phyloP scores from a whole-genome alignment of 441 rosid species.

The Biscutella laevigata region DNA sequence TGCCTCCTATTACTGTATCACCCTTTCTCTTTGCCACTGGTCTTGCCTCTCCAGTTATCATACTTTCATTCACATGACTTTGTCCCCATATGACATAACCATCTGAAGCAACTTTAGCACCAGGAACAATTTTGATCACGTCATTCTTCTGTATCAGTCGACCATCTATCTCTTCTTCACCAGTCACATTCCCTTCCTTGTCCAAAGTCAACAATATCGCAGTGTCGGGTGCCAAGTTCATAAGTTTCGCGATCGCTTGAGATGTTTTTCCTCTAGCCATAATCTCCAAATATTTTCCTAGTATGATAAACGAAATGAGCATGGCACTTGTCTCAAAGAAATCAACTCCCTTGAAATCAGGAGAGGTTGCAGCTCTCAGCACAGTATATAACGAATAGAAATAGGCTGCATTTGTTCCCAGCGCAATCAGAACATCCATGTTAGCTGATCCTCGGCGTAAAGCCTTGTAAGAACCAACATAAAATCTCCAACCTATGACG shows the following conservation, averaged over 20 bases:
- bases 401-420: constrained; percentile 95
- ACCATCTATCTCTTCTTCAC: constrained; percentile 74
- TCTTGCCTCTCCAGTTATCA: constrained; percentile 91
- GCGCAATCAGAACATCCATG: constrained; percentile 83
- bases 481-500: constrained; percentile 70
- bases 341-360: constrained; percentile 55
- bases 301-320: constrained; percentile 85
- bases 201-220: constrained; percentile 59
- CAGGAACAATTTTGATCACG: constrained; percentile 73
- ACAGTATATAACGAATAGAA: constrained; percentile 74
- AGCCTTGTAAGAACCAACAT: constrained; percentile 69
- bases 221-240: constrained; percentile 70
- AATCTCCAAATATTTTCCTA: constrained; percentile 84
- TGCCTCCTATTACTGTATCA: constrained; percentile 82
- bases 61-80: constrained; percentile 93
- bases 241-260: constrained; percentile 86
- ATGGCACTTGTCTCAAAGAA: constrained; percentile 93
- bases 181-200: constrained; percentile 48
- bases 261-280: constrained; percentile 89
- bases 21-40: constrained; percentile 82
- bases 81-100: constrained; percentile 85
- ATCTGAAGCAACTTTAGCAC: constrained; percentile 87
- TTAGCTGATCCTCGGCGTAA: constrained; percentile 72
- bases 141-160: constrained; percentile 77
- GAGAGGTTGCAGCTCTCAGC: constrained; percentile 64